Conservation (phyloP, 805 yeast species). For the Kodamaea laetipori region DNA sequence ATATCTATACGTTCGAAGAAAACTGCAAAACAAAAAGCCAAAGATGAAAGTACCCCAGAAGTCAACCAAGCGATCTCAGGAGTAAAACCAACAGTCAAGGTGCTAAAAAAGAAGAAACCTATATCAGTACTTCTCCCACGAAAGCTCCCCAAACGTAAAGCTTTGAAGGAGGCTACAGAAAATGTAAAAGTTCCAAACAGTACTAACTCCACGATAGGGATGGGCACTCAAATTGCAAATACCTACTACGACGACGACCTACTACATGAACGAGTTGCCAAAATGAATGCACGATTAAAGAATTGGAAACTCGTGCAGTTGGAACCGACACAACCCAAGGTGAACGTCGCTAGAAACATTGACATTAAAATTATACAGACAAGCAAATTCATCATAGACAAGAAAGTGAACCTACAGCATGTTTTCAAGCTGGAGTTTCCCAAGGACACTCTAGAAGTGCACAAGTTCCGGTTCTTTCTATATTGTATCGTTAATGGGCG, state of each 20-base stretch:
- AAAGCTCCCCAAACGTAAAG: conserved; percentile 1
- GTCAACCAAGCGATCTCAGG: too few relatives aligned
- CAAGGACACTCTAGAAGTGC: not conserved
- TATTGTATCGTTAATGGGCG: conserved; percentile 17
- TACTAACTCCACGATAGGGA: too few relatives aligned
- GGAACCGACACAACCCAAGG: not conserved
- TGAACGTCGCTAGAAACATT: too few relatives aligned
- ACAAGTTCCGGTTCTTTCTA: conserved; percentile 17
- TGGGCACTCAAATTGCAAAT: conserved; percentile 6
- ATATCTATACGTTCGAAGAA: conserved; percentile 12
- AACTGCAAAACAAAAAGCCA: conserved; percentile 7
- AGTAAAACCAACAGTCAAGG: not conserved
- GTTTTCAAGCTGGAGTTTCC: conserved; percentile 8
- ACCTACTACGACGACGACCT: conserved; percentile 1
- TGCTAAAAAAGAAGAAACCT: not conserved
- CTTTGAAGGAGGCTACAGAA: too few relatives aligned
- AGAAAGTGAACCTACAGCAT: conserved; percentile 1
- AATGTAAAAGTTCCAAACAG: too few relatives aligned
- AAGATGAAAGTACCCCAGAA: too few relatives aligned
- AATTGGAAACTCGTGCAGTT: conserved; percentile 1
- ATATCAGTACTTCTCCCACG: not conserved
- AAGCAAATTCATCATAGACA: not conserved
- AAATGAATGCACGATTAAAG: conserved; percentile 11
- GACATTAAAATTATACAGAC: not conserved
- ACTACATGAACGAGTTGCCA: conserved; percentile 11